A percentile compares a stretch with the other conserved stretches of the same genome.
Conservation (phyloP, 2,329 filamentous ascomycete species). For the Calycina marina region DNA sequence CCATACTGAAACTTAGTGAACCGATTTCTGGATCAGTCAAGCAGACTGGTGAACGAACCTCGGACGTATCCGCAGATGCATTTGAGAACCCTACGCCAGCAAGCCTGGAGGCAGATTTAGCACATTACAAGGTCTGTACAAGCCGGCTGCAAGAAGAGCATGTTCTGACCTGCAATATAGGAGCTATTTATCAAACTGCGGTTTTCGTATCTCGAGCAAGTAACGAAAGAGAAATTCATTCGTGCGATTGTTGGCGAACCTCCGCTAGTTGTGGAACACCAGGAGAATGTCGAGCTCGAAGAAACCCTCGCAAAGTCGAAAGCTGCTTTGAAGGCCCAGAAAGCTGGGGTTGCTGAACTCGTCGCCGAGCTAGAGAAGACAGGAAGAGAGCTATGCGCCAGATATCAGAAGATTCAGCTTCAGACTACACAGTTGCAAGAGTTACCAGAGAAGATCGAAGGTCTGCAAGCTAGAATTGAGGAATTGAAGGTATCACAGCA, state of each 20-base stretch:
- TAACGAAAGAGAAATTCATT: conserved; percentile 96
- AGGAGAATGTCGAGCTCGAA: conserved; percentile 71
- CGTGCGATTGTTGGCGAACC: conserved; percentile 84
- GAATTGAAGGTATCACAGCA: conserved; percentile 30
- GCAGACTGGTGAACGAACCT: conserved; percentile 38
- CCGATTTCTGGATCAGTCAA: conserved; percentile 45
- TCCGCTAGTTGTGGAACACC: conserved; percentile 66
- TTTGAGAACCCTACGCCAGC: conserved; percentile 58
- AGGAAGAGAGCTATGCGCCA: conserved; percentile 40
- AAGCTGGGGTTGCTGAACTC: conserved; percentile 62
- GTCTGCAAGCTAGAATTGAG: conserved; percentile 33
- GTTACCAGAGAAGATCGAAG: conserved; percentile 34
- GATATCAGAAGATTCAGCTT: conserved; percentile 34
- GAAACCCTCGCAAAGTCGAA: conserved; percentile 56
- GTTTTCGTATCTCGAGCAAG: conserved; percentile 95
- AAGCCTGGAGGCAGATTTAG: conserved; percentile 67
- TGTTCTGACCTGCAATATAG: too few relatives aligned
- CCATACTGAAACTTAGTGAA: conserved; percentile 64
- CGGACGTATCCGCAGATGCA: conserved; percentile 54
- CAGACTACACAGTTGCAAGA: conserved; percentile 35
- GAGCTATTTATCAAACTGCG: conserved; percentile 92
- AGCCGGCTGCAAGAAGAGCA: too few relatives aligned
- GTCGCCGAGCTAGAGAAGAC: conserved; percentile 56
- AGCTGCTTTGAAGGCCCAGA: conserved; percentile 61
- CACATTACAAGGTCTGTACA: conserved; percentile 62